These are phyloP conservation scores for Leishmania turanica DNA, from an alignment of 208 protist species.

Conservation along the genomic window DNA sequence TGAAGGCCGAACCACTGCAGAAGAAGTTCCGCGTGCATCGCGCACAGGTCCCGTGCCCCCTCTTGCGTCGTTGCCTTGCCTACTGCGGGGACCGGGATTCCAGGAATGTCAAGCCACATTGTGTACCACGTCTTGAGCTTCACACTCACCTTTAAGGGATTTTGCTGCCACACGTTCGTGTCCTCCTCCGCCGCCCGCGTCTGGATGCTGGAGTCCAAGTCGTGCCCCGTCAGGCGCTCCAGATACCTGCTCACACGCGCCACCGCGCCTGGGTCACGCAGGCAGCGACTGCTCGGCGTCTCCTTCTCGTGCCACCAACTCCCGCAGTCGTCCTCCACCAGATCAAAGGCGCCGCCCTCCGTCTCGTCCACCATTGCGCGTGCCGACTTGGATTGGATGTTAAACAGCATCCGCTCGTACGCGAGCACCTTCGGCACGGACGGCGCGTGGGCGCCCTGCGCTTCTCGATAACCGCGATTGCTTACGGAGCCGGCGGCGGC, in stretches of 20 bases:
- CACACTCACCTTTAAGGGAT: slow-evolving; percentile 3
- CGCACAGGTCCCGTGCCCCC: slow-evolving; percentile 48
- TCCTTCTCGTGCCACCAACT: slow-evolving; percentile 45
- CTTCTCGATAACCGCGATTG: neutral
- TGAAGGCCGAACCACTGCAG: slow-evolving; percentile 62
- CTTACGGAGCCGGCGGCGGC: neutral
- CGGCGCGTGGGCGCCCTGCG: neutral
- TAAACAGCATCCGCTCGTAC: neutral
- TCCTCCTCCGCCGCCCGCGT: slow-evolving; percentile 19
- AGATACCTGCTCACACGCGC: slow-evolving; percentile 42
- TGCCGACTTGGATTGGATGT: slow-evolving; percentile 5
- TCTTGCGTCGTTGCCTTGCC: slow-evolving; percentile 56
- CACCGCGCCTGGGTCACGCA: slow-evolving; percentile 45
- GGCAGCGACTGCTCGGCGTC: slow-evolving; percentile 38
- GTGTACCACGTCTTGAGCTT: slow-evolving; percentile 31
- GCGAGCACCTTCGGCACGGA: neutral
- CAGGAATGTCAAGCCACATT: slow-evolving; percentile 13
- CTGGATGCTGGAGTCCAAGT: slow-evolving; percentile 5
- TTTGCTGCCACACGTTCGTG: slow-evolving; percentile 11
- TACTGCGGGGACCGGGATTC: slow-evolving; percentile 26
- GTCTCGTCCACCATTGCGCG: slow-evolving; percentile 48
- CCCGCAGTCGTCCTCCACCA: slow-evolving; percentile 45
- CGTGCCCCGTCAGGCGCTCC: slow-evolving; percentile 7
- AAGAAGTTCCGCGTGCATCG: slow-evolving; percentile 78
- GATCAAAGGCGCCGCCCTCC: slow-evolving; percentile 56